Percentiles rank a stretch among this genome's conserved stretches.
These are phyloP conservation scores for Leccinum disarticulatum DNA, from an alignment of 768 basidiomycete genomes.

Conservation along the genomic window DNA sequence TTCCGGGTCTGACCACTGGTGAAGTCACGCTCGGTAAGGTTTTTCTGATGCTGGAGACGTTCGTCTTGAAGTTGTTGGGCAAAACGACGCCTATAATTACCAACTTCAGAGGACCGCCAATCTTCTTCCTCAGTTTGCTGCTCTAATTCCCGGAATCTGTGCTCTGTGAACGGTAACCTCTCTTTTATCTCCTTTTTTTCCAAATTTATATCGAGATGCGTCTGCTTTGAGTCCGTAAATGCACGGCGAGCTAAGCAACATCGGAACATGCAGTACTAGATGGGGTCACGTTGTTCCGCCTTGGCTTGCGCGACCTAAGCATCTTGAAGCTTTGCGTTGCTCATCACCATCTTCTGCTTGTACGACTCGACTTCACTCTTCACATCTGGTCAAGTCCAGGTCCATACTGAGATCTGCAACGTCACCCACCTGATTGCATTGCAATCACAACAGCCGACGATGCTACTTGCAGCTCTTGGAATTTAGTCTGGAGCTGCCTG, in stretches of 20 bases:
- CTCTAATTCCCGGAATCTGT: constrained; percentile 57
- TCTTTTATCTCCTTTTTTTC: constrained; percentile 55
- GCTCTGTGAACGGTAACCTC: constrained; percentile 49
- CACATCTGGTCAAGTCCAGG: constrained; percentile 3
- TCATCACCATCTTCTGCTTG: constrained; percentile 59
- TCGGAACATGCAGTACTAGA: constrained; percentile 12
- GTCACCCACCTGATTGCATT: constrained; percentile 52
- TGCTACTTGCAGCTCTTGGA: constrained; percentile 64
- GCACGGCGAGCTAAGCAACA: constrained; percentile 51
- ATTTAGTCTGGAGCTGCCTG: constrained; percentile 54
- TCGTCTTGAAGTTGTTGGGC: constrained; percentile 77
- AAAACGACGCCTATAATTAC: constrained; percentile 61
- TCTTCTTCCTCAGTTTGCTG: constrained; percentile 64
- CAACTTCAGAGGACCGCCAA: constrained; percentile 65
- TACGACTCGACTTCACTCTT: constrained; percentile 68
- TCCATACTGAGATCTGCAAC: not conserved
- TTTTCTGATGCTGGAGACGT: constrained; percentile 74
- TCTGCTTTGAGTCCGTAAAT: constrained; percentile 60
- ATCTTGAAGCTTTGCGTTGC: constrained; percentile 60
- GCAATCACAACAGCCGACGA: constrained; percentile 54
- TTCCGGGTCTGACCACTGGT: constrained; percentile 77
- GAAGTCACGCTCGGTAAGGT: constrained; percentile 78
- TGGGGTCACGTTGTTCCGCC: constrained; percentile 37
- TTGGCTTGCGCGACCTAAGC: constrained; percentile 70
- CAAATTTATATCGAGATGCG: constrained; percentile 47